Evolutionary conservation across 169 alveolate genomes (phyloP), one percentile per base, ranked within the genome.

Genomic region (Plasmodium coatneyi): DNA sequence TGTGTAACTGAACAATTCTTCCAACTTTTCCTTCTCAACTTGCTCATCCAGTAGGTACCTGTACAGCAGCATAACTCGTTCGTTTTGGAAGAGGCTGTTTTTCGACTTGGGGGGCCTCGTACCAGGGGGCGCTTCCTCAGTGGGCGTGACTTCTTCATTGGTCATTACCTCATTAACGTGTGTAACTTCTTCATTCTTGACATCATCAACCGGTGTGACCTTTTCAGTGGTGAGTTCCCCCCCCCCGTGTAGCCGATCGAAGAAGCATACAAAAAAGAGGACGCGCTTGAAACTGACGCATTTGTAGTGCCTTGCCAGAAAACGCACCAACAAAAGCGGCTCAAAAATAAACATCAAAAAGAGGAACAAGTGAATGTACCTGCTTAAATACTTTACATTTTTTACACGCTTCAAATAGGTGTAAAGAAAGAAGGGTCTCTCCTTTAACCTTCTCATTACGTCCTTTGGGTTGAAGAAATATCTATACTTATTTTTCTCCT

Each of bases 281-380:
- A 79, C n/a, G 19, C 22, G 28, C 52, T 87, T 87, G 72, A 87
- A 87, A 34, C 71, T 36, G 14, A 87, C 34, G 82, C 81, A 87
- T 34, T 22, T 41, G 36, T 87, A 87, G 41, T 87, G 46, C 36
- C 19, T 78, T 10, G 28, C 28, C 46, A 87, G 19, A 25, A 79
- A 79, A 14, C 71, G 19, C 6, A 79, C 52, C 46, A 87, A 39
- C 9, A 39, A 72, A 60, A 60, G 9, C 7, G 90, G 90, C 19
- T 87, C 93, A 87, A 76, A 87, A 16, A 87, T 79, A 25, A 87
- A 87, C 74, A 79, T 87, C 52, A 87, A 72, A 72, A 56, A 87
- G 5, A 87, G 19, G 3, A 87, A 41, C 71, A 87, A 43, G 71
- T 79, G 49, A 7, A 72, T 34, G 72, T 87, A 79, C 46, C 28